phyloP scores from a whole-genome alignment of 2,329 filamentous ascomycete genomes.

The Sphaerulina musiva region DNA sequence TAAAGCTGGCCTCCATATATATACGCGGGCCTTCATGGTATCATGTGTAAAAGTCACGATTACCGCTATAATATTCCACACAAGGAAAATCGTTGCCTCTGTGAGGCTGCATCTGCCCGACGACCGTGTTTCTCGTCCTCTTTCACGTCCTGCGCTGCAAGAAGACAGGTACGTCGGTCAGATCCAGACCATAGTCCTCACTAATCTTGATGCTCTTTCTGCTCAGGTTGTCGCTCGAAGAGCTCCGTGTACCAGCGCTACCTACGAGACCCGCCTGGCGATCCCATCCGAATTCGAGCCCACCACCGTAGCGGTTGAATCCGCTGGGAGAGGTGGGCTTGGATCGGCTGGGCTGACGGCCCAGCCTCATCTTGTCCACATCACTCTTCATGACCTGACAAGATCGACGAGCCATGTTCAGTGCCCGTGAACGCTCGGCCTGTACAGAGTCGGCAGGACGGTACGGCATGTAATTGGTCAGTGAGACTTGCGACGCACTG shows the following conservation, averaged over 20 bases:
- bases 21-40: no score
- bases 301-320: slow-evolving; percentile 34
- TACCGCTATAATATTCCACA: neutral
- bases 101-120: neutral
- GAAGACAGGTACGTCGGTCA: slow-evolving; percentile 39
- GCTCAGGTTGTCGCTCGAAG: slow-evolving; percentile 22
- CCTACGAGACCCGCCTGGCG: slow-evolving; percentile 32
- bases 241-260: slow-evolving; percentile 34
- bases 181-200: slow-evolving; percentile 34
- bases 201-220: slow-evolving; percentile 33
- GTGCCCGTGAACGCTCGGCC: slow-evolving; percentile 25
- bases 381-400: slow-evolving; percentile 9
- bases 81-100: neutral
- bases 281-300: slow-evolving; percentile 35
- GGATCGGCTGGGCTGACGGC: neutral
- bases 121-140: neutral
- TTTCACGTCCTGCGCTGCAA: slow-evolving; percentile 15
- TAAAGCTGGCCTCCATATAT: no score
- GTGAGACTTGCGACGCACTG: slow-evolving; percentile 1
- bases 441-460: slow-evolving; percentile 21
- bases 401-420: slow-evolving; percentile 19
- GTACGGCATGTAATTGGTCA: slow-evolving; percentile 21
- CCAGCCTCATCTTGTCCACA: slow-evolving; percentile 4
- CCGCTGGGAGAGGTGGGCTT: slow-evolving; percentile 7
- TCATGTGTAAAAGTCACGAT: no score